phyloP scores from a whole-genome alignment of 2,329 filamentous ascomycete genomes.

The Aspergillus felis region DNA sequence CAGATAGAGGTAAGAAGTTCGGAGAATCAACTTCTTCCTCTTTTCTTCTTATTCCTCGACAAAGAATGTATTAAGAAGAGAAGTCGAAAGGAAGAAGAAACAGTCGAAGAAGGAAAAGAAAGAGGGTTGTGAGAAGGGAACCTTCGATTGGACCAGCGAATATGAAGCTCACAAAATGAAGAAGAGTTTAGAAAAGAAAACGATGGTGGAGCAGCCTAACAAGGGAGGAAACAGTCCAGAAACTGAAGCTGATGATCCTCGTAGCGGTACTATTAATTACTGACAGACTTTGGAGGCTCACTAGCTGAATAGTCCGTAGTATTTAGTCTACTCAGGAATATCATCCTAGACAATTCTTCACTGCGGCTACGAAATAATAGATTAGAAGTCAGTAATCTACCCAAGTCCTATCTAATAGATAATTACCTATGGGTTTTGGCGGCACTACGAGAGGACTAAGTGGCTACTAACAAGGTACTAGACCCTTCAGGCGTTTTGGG shows the following conservation, averaged over 20 bases:
- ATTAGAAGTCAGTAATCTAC: neutral
- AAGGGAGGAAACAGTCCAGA: neutral
- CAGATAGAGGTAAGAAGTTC: conserved; percentile 24
- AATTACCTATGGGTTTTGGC: neutral
- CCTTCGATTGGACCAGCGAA: neutral
- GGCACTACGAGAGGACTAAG: neutral
- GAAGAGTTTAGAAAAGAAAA: neutral
- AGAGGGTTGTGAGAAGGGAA: conserved; percentile 12
- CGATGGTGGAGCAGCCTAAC: conserved; percentile 1
- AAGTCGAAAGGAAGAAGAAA: conserved; percentile 8
- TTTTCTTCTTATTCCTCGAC: neutral
- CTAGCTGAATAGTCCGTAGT: neutral
- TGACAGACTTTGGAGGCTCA: neutral
- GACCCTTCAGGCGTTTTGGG: neutral
- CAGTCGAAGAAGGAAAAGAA: conserved; percentile 27
- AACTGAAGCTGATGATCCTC: conserved; percentile 5
- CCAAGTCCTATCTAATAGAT: neutral
- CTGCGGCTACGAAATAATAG: neutral
- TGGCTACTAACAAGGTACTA: neutral
- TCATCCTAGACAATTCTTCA: neutral
- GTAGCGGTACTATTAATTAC: neutral
- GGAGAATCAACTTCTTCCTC: neutral
- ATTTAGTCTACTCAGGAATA: neutral
- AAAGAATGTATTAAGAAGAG: neutral
- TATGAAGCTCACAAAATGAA: neutral